phyloP scores from a whole-genome alignment of 164 flowering plant species.

The Saururus chinensis region DNA sequence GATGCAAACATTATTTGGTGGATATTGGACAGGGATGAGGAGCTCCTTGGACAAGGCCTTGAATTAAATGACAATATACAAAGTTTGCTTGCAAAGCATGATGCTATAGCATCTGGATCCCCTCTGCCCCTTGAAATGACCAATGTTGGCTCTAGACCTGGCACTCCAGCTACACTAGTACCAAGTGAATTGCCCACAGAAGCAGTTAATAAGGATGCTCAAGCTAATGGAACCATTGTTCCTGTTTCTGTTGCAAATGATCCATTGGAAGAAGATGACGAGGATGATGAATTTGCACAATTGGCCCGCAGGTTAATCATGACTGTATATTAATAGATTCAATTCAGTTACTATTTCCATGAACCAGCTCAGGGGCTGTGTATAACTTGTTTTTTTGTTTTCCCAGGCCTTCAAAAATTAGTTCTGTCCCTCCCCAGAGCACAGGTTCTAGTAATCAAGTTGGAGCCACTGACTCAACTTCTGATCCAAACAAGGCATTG shows the following conservation, averaged over 20 bases:
- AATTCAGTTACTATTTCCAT: not conserved
- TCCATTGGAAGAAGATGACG: slow-evolving; percentile 54
- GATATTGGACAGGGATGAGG: slow-evolving; percentile 88
- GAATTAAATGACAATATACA: slow-evolving; percentile 74
- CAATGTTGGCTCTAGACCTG: slow-evolving; percentile 21
- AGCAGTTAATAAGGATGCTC: slow-evolving; percentile 17
- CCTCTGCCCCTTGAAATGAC: slow-evolving; percentile 33
- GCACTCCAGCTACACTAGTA: slow-evolving; percentile 9
- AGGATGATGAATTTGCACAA: slow-evolving; percentile 84
- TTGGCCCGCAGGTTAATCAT: slow-evolving; percentile 69
- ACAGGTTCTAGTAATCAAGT: slow-evolving; percentile 15
- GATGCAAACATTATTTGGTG: slow-evolving; percentile 6
- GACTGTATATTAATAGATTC: not conserved
- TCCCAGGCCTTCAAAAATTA: slow-evolving; percentile 58
- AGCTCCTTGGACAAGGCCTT: slow-evolving; percentile 75
- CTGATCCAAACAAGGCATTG: slow-evolving; percentile 34
- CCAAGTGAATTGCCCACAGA: slow-evolving; percentile 18
- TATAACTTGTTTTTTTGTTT: slow-evolving; percentile 1
- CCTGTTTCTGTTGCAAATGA: slow-evolving; percentile 13
- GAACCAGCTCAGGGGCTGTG: too few relatives aligned
- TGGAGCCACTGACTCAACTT: slow-evolving; percentile 6
- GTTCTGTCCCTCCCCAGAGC: slow-evolving; percentile 19
- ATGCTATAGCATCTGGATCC: slow-evolving; percentile 75
- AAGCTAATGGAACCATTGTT: slow-evolving; percentile 11
- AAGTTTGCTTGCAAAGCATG: slow-evolving; percentile 69